Evolutionary conservation across 2,329 filamentous ascomycete species (phyloP), one percentile per base, ranked within the genome.

Genomic region (Didymella glomerata): DNA sequence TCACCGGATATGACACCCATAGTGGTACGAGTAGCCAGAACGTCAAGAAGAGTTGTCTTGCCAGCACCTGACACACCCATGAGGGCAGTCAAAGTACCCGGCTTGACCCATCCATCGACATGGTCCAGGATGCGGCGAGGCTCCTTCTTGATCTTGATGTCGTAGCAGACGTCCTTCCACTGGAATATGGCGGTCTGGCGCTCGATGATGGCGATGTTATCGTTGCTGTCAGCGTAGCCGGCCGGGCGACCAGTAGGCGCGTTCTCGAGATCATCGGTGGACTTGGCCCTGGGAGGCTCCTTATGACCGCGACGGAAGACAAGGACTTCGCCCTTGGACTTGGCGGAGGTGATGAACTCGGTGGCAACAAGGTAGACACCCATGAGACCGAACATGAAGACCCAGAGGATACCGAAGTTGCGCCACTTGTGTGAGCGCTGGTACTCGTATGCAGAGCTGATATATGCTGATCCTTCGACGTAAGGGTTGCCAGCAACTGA

Each of bases 41-140:
- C 91, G 77, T 97, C 91, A 30, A 97, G 81, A 27, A 97, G 85
- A 1, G 93, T 97, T 0, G 93, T 97, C 78, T 97, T 97, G 58
- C 93, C 93, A n/a, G 93, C 93, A 66, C 93, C 93, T 30, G 90
- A 93, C 8, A 93, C 91, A 79, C 92, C 91, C 93, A 97, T 97
- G 3, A 96, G 83, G 38, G 92, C 93, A 13, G 93, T 75, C 52
- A 96, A 77, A 16, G 92, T 96, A 60, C 93, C 93, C 3, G 93
- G 93, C 78, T 96, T 95, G 60, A 97, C 92, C 91, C 92, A 97
- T 34, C 93, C 93, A 71, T 96, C 90, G 13, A 97, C 91, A 62
- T 95, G 83, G 68, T 97, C 89, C 59, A 97, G 81, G 69, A 97
- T 90, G 42, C 89, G 87, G 16, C 92, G 86, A 1, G 83, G 80